Base-by-base conservation (phyloP, 225 moss, liverwort and hornwort species). In the Physcomitrellopsis africana region DNA sequence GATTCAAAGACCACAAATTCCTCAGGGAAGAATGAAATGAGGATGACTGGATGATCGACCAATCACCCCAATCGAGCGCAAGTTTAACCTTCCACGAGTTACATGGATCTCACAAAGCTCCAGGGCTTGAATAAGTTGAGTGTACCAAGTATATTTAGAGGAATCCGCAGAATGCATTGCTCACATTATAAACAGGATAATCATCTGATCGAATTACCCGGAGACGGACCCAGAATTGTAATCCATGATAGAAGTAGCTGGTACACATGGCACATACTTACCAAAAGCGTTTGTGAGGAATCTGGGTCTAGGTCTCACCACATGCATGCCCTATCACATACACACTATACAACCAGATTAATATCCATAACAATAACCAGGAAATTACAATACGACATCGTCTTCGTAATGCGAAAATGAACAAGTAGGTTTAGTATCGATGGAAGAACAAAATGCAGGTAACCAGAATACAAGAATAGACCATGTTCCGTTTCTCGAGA, bases 231-330 rank as follows among this genome's bases (percentile, higher is more conserved):
- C 43, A 6, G 32, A 15, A 29, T 79, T 27, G 43, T 49, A 78
- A 72, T 26, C 14, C 47, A 67, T 49, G 1, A 29, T 51, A 55
- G 54, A 5, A 37, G 32, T 37, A 37, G 32, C 32, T 37, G 32
- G 32, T 37, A 37, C 32, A 37, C 32, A 37, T 2, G 32, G 32
- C 8, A 68, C 57, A 37, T 16, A 44, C 81, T 86, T 76, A 86
- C 83, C 79, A 64, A 72, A 61, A 44, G 78, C 78, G 66, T 79
- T 83, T 14, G 56, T 81, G 48, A 86, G 68, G 69, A 86, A 83
- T 70, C 80, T 78, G 69, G 86, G 81, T 81, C 76, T 68, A 69
- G 83, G 81, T 65, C 81, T 78, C 54, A 81, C 26, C 56, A 79
- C 81, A 79, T 75, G 76, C 78, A 81, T 78, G 42, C 86, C 86